phyloP scores from a whole-genome alignment of 2,329 filamentous ascomycete genomes.

The Colletotrichum sp. region DNA sequence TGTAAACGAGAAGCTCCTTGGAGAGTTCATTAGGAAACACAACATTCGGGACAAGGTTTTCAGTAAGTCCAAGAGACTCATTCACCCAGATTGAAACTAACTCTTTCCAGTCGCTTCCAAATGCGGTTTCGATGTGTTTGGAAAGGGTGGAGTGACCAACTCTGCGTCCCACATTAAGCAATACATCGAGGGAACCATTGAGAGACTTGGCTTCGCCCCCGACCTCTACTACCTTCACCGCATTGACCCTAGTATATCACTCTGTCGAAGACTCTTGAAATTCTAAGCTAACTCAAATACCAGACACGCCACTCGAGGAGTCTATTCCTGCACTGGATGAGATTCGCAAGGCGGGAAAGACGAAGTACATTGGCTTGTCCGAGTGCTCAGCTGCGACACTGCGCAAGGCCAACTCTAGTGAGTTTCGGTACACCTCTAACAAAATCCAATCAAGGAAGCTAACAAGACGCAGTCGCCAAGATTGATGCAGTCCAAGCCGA shows the following conservation, averaged over 20 bases:
- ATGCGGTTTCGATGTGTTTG: constrained; percentile 45
- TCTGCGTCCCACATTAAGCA: constrained; percentile 48
- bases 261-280: not conserved
- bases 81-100: not conserved
- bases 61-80: constrained; percentile 30
- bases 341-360: constrained; percentile 49
- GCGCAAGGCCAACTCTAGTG: constrained; percentile 48
- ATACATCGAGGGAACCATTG: constrained; percentile 54
- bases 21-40: constrained; percentile 55
- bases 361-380: constrained; percentile 52
- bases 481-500: constrained; percentile 52
- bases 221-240: constrained; percentile 50
- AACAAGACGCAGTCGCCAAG: constrained; percentile 41
- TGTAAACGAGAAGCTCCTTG: constrained; percentile 54
- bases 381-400: constrained; percentile 50
- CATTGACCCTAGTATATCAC: constrained; percentile 45
- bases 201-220: constrained; percentile 50
- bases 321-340: constrained; percentile 51
- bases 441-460: not conserved
- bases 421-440: not conserved
- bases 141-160: constrained; percentile 41
- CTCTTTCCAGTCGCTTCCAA: constrained; percentile 47
- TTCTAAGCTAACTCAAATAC: not conserved
- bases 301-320: constrained; percentile 48
- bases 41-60: constrained; percentile 55